Percentiles rank a stretch among this genome's conserved stretches.
These are phyloP conservation scores for Laguncularia racemosa DNA, from an alignment of 345 rosid genomes.

Conservation along the genomic window DNA sequence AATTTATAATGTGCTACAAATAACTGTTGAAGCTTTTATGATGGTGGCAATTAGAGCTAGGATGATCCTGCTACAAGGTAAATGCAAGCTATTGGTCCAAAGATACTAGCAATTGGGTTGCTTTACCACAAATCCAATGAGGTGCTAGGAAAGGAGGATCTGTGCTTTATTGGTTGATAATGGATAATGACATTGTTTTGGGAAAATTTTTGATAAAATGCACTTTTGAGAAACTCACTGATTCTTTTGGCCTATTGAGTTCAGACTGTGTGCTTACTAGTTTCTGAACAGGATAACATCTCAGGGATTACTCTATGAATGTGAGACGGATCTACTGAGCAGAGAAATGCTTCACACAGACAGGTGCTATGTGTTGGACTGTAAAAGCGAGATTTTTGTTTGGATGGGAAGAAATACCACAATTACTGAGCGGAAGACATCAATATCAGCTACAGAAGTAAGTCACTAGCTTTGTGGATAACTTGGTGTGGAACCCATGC, in stretches of 20 bases:
- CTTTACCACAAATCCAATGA: no score
- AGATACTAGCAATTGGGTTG: no score
- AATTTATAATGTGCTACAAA: no score
- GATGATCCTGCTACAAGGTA: no score
- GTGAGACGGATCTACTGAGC: conserved; percentile 32
- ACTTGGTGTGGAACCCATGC: no score
- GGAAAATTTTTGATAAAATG: no score
- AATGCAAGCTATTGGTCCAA: no score
- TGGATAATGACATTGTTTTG: no score
- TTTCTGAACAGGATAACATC: conserved; percentile 45
- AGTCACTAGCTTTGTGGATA: conserved; percentile 9
- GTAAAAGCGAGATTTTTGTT: conserved; percentile 53
- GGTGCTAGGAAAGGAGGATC: no score
- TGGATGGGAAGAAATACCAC: conserved; percentile 81
- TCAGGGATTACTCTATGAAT: conserved; percentile 48
- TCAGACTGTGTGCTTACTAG: conserved; percentile 1
- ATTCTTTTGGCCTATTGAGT: neutral
- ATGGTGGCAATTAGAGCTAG: no score
- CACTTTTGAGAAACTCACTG: neutral
- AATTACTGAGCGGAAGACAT: conserved; percentile 58
- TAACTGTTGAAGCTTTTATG: no score
- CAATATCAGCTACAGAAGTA: conserved; percentile 68
- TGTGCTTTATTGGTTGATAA: no score
- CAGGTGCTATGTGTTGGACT: conserved; percentile 81
- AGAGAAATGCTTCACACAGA: conserved; percentile 53